A percentile compares a stretch with the other conserved stretches of the same genome.
phyloP scores from a whole-genome alignment of 2,329 filamentous ascomycete species.

The Sphaceloma murrayae region DNA sequence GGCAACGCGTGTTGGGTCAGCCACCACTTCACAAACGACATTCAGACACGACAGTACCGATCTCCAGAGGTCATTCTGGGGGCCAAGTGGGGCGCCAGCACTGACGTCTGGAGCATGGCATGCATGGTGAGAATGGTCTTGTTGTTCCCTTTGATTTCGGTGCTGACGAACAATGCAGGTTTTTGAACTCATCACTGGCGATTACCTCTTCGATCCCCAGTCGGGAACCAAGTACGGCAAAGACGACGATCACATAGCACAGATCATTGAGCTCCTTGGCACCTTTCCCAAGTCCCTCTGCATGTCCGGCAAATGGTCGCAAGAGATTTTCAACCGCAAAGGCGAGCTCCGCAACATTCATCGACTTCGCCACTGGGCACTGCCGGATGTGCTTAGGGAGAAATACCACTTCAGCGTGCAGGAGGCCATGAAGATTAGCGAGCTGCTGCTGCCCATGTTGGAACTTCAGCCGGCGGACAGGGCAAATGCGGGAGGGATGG shows the following conservation, averaged over 20 bases:
- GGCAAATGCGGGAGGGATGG: slow-evolving; percentile 94
- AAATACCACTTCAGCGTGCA: slow-evolving; percentile 92
- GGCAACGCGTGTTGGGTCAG: slow-evolving; percentile 98
- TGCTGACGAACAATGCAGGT: slow-evolving; percentile 46
- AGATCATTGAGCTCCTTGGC: slow-evolving; percentile 94
- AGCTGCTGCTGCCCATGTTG: slow-evolving; percentile 84
- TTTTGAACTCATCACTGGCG: slow-evolving; percentile 94
- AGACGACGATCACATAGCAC: slow-evolving; percentile 97
- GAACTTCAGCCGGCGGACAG: slow-evolving; percentile 79
- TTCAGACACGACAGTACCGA: slow-evolving; percentile 93
- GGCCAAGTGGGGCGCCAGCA: slow-evolving; percentile 97
- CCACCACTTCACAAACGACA: slow-evolving; percentile 98
- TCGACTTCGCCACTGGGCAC: slow-evolving; percentile 86
- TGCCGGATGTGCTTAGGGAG: slow-evolving; percentile 84
- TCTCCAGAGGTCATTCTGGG: slow-evolving; percentile 96
- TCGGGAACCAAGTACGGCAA: slow-evolving; percentile 98
- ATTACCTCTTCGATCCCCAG: slow-evolving; percentile 97
- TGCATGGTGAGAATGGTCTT: slow-evolving; percentile 77
- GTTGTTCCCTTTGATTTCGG: background rate
- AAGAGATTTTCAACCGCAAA: slow-evolving; percentile 97
- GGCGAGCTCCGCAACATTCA: slow-evolving; percentile 97
- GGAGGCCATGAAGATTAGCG: slow-evolving; percentile 66
- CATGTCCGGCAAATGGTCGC: slow-evolving; percentile 89
- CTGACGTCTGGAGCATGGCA: slow-evolving; percentile 99
- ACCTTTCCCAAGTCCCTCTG: slow-evolving; percentile 88